Conservation (phyloP, 2,329 filamentous ascomycete species). For the Laburnicola sp. region DNA sequence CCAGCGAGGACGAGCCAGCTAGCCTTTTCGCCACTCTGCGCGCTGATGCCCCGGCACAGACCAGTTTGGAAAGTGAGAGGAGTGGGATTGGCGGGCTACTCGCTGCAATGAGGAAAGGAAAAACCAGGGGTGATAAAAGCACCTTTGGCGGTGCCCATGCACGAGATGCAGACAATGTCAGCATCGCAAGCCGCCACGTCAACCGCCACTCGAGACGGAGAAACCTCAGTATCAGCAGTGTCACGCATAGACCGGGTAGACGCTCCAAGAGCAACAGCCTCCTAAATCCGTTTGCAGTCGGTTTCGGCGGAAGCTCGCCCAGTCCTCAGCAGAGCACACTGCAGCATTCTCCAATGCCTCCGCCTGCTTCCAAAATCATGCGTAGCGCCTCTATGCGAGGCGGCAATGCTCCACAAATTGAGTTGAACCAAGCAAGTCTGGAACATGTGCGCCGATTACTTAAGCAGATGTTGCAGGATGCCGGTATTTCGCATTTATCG, state of each 20-base stretch:
- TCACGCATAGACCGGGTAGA: constrained; percentile 70
- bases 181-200: constrained; percentile 65
- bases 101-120: constrained; percentile 73
- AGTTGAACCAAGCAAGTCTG: constrained; percentile 84
- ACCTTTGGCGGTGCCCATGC: constrained; percentile 62
- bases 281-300: constrained; percentile 54
- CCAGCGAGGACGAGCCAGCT: constrained; percentile 89
- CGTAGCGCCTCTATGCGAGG: constrained; percentile 83
- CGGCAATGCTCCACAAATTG: constrained; percentile 71
- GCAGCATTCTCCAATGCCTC: constrained; percentile 31
- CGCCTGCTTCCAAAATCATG: constrained; percentile 49
- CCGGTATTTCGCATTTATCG: constrained; percentile 68
- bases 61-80: constrained; percentile 72
- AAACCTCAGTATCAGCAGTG: constrained; percentile 83
- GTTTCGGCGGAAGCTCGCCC: constrained; percentile 35
- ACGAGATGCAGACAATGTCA: constrained; percentile 66
- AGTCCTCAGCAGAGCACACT: constrained; percentile 22
- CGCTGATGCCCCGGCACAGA: constrained; percentile 61
- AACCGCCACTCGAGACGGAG: constrained; percentile 70
- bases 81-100: constrained; percentile 72
- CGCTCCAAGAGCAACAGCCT: constrained; percentile 59
- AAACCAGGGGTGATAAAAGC: constrained; percentile 76
- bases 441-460: constrained; percentile 86
- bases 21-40: constrained; percentile 78
- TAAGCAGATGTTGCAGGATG: constrained; percentile 78